Evolutionary conservation across 139 green algal species (phyloP).

Genomic region (Asterochloris erici): DNA sequence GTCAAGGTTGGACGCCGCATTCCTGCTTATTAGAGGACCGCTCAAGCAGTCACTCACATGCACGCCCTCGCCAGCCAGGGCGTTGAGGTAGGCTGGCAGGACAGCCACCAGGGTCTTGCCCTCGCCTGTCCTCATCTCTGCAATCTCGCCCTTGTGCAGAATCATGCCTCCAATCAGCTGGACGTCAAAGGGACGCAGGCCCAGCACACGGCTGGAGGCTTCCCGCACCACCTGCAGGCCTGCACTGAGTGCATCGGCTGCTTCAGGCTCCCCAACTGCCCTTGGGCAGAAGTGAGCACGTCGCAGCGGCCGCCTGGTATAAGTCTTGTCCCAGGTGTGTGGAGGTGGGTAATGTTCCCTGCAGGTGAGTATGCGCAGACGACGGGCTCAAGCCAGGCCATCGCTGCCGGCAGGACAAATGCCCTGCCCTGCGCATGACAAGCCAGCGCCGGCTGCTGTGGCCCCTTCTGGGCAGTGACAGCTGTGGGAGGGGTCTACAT

Average conservation of each 20-base stretch:
- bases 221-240: slow-evolving; percentile 85
- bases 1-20: neutral
- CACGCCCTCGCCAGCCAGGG: slow-evolving; percentile 86
- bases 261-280: neutral
- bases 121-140: slow-evolving; percentile 98
- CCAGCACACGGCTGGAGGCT: slow-evolving; percentile 86
- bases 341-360: neutral
- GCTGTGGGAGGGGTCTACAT: too few relatives aligned
- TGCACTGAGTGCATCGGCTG: neutral
- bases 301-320: neutral
- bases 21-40: too few relatives aligned
- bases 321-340: neutral
- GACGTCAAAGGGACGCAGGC: slow-evolving; percentile 96
- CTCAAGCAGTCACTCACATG: slow-evolving; percentile 64
- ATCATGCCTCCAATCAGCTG: slow-evolving; percentile 97
- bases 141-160: slow-evolving; percentile 92
- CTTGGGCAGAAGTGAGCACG: neutral
- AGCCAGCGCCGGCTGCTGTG: too few relatives aligned
- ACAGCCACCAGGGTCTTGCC: slow-evolving; percentile 97
- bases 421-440: too few relatives aligned
- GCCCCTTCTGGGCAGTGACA: too few relatives aligned
- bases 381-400: neutral
- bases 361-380: neutral
- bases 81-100: slow-evolving; percentile 96
- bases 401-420: too few relatives aligned